Percentiles rank a stretch among this genome's conserved stretches.
These are phyloP conservation scores for Daldinia concentrica DNA, from an alignment of 495 filamentous ascomycete species.

Conservation along the genomic window DNA sequence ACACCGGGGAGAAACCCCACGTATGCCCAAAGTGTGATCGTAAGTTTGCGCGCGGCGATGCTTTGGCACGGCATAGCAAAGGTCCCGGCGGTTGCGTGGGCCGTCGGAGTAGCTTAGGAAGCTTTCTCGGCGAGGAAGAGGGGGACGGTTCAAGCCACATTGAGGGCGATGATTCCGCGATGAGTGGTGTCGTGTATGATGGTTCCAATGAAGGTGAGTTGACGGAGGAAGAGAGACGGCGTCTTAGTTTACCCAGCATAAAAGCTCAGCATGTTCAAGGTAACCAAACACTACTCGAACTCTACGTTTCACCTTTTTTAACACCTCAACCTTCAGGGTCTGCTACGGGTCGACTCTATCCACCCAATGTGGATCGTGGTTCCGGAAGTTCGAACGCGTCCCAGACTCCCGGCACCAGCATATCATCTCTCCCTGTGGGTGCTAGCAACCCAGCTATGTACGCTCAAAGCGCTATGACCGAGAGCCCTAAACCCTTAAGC, in stretches of 20 bases:
- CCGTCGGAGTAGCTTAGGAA: conserved; percentile 83
- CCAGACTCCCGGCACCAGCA: conserved; percentile 60
- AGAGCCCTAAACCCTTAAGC: conserved; percentile 87
- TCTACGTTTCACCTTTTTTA: conserved; percentile 25
- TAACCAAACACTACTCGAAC: conserved; percentile 52
- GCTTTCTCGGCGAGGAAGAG: conserved; percentile 84
- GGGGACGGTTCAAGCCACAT: conserved; percentile 60
- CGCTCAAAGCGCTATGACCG: conserved; percentile 76
- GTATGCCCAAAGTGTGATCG: conserved; percentile 93
- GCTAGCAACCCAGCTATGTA: conserved; percentile 68
- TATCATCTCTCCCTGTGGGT: conserved; percentile 58
- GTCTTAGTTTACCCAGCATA: conserved; percentile 72
- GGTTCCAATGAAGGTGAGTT: conserved; percentile 62
- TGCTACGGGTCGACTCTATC: conserved; percentile 73
- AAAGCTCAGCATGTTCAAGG: conserved; percentile 72
- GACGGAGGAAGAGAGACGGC: conserved; percentile 62
- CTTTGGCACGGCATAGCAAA: conserved; percentile 92
- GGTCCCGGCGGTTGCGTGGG: conserved; percentile 96
- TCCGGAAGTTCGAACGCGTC: conserved; percentile 66
- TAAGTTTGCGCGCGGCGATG: conserved; percentile 94
- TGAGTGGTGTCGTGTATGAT: conserved; percentile 83
- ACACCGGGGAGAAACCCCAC: conserved; percentile 95
- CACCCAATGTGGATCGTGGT: conserved; percentile 63
- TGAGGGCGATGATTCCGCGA: conserved; percentile 74
- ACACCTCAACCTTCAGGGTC: conserved; percentile 45